Evolutionary conservation across 2,329 filamentous ascomycete species (phyloP).

Genomic region (Fusarium sp.): DNA sequence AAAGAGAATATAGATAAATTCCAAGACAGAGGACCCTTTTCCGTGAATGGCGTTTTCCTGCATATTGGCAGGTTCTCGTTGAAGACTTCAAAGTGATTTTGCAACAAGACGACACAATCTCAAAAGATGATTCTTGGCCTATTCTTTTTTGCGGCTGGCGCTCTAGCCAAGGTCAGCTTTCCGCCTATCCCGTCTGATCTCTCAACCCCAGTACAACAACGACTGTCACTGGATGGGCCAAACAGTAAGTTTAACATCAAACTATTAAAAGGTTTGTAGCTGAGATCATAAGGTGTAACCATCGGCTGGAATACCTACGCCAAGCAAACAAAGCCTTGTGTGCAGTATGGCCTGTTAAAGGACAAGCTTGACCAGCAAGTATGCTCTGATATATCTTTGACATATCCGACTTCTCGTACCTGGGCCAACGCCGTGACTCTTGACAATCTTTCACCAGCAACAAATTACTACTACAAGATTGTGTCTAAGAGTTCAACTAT

Average conservation of each 20-base stretch:
- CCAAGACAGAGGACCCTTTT: too few relatives aligned
- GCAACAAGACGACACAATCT: not conserved
- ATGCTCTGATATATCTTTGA: slow-evolving; percentile 10
- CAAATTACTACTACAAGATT: slow-evolving; percentile 21
- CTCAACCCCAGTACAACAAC: slow-evolving; percentile 23
- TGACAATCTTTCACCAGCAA: not conserved
- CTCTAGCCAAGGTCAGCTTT: not conserved
- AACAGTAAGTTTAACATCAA: not conserved
- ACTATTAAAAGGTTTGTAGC: rapidly evolving
- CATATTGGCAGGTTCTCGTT: not conserved
- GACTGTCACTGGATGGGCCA: slow-evolving; percentile 1
- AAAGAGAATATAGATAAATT: not conserved
- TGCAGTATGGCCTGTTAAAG: slow-evolving; percentile 9
- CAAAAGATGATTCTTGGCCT: not conserved
- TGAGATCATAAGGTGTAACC: not conserved
- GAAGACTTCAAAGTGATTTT: not conserved
- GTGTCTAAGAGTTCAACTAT: not conserved
- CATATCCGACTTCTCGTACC: slow-evolving; percentile 24
- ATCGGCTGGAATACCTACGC: slow-evolving; percentile 24
- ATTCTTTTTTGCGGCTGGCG: not conserved
- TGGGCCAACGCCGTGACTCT: slow-evolving; percentile 16
- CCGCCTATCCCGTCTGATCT: slow-evolving; percentile 5
- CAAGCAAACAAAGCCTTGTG: slow-evolving; percentile 11
- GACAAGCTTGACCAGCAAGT: slow-evolving; percentile 4
- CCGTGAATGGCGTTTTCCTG: not conserved